phyloP scores from a whole-genome alignment of 768 basidiomycete species.

The Xerocomellus chrysenteron region DNA sequence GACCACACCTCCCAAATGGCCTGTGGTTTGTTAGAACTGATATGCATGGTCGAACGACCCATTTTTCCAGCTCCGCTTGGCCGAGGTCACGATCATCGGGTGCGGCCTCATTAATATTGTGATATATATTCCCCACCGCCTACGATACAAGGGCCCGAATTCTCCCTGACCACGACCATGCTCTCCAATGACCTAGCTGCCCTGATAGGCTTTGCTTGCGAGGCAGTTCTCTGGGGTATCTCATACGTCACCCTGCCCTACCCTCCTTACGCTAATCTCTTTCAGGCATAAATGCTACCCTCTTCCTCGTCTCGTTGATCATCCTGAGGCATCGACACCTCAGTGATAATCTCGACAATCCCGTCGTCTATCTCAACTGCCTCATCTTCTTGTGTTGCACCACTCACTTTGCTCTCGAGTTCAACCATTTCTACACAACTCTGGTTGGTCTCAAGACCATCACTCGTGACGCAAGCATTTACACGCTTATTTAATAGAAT shows the following conservation, averaged over 20 bases:
- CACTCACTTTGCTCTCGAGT: constrained; percentile 35
- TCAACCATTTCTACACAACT: constrained; percentile 33
- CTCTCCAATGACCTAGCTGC: constrained; percentile 33
- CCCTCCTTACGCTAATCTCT: neutral
- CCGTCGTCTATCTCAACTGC: constrained; percentile 29
- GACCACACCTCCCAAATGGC: too few species aligned
- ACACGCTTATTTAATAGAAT: constrained; percentile 13
- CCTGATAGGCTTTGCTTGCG: constrained; percentile 38
- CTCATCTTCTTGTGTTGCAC: constrained; percentile 36
- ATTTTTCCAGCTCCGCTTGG: too few species aligned
- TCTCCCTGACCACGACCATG: too few species aligned
- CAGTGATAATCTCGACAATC: constrained; percentile 15
- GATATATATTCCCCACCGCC: neutral
- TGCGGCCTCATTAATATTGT: too few species aligned
- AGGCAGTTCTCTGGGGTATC: constrained; percentile 38
- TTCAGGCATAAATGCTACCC: constrained; percentile 22
- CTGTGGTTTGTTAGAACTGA: too few species aligned
- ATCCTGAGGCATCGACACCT: constrained; percentile 19
- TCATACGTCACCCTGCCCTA: neutral
- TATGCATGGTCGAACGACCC: too few species aligned
- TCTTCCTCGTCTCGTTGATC: constrained; percentile 31
- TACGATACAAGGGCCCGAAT: too few species aligned
- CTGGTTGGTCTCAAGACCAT: constrained; percentile 27
- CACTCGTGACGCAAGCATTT: neutral
- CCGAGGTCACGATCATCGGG: too few species aligned